phyloP scores from a whole-genome alignment of 169 alveolate genomes.

The Eimeria necatrix region DNA sequence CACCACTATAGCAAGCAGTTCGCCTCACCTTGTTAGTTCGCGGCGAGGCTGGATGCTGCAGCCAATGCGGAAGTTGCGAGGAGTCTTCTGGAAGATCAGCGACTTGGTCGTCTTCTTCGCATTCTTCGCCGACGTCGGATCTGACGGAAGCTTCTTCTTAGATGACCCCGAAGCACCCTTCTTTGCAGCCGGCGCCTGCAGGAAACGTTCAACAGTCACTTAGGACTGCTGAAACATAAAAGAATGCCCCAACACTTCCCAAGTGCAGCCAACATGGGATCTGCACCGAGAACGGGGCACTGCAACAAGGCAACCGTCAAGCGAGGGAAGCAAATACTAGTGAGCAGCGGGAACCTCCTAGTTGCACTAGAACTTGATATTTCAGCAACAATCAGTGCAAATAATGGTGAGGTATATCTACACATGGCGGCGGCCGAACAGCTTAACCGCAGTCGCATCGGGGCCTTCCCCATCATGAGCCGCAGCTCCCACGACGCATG shows the following conservation, averaged over 20 bases:
- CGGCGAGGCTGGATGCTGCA: conserved; percentile 95
- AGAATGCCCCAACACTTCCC: neutral
- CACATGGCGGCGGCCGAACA: neutral
- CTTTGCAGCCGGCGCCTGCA: conserved; percentile 76
- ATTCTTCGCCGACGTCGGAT: conserved; percentile 12
- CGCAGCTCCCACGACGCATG: neutral
- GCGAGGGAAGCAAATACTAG: no score
- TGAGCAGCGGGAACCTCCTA: no score
- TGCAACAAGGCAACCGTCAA: no score
- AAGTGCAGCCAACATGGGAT: neutral
- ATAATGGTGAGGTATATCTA: neutral
- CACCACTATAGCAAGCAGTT: conserved; percentile 60
- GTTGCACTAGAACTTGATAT: no score
- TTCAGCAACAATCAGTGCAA: no score
- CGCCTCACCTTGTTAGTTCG: conserved; percentile 91
- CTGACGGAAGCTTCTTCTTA: conserved; percentile 76
- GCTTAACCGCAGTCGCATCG: neutral
- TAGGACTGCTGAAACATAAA: neutral
- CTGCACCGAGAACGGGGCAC: no score
- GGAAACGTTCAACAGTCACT: neutral
- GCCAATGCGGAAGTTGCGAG: conserved; percentile 94
- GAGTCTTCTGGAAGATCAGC: conserved; percentile 89
- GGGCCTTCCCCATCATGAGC: conserved; percentile 27
- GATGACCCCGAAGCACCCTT: conserved; percentile 64
- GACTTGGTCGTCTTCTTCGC: conserved; percentile 79